Conservation (phyloP, 306 rosid species). For the Medicago truncatula region DNA sequence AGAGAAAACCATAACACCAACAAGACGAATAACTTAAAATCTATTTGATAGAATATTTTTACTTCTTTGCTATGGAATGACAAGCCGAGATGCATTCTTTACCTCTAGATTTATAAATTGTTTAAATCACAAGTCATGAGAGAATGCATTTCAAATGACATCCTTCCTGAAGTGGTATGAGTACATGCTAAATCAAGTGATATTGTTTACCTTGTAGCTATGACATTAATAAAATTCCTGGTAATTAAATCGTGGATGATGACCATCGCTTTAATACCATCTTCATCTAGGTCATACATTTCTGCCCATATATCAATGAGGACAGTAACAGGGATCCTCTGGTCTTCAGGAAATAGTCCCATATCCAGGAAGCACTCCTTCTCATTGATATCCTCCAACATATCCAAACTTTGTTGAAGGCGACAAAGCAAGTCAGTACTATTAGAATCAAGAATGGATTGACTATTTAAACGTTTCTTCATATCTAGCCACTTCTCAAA, state of each 20-base stretch:
- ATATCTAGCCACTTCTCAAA: conserved; percentile 50
- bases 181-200: background rate
- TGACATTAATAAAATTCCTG: conserved; percentile 50
- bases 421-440: conserved; percentile 41
- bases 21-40: background rate
- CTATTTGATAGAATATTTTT: background rate
- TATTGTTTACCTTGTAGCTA: conserved; percentile 59
- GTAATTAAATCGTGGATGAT: conserved; percentile 39
- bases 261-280: conserved; percentile 45
- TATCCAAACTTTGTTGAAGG: conserved; percentile 63
- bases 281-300: conserved; percentile 50
- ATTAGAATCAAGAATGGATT: conserved; percentile 49
- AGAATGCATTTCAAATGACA: too few species aligned
- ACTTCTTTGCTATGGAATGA: conserved; percentile 6
- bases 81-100: too few species aligned
- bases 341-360: conserved; percentile 71
- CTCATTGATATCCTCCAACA: conserved; percentile 43
- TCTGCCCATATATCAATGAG: conserved; percentile 70
- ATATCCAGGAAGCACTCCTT: conserved; percentile 73
- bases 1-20: conserved; percentile 22
- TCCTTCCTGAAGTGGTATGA: too few species aligned
- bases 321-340: conserved; percentile 57
- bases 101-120: too few species aligned
- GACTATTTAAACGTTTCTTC: conserved; percentile 42
- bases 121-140: too few species aligned